Evolutionary conservation across 2,329 filamentous ascomycete species (phyloP).

Genomic region (Colletotrichum spaethianum): DNA sequence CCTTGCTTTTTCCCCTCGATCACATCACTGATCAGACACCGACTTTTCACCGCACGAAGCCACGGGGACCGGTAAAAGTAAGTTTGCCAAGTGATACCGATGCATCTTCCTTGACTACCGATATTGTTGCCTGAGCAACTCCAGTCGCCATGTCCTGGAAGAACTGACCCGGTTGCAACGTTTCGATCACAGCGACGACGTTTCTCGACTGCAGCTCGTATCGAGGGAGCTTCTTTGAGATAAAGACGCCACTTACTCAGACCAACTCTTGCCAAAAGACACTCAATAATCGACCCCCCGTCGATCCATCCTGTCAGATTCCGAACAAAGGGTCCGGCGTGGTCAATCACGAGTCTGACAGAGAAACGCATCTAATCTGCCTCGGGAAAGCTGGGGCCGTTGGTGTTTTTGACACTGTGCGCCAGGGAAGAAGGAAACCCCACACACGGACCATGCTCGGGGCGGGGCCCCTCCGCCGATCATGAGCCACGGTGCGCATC

Average conservation of each 20-base stretch:
- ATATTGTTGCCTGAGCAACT: not conserved
- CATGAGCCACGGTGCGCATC: not conserved
- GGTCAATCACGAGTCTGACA: too few species aligned
- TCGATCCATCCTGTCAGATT: too few species aligned
- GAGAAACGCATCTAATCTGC: not conserved
- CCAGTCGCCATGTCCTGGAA: not conserved
- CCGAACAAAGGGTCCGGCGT: too few species aligned
- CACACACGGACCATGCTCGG: conserved; percentile 2
- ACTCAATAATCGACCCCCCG: too few species aligned
- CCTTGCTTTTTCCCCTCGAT: not conserved
- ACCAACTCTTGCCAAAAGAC: too few species aligned
- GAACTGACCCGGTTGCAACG: too few species aligned
- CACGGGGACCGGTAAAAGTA: not conserved
- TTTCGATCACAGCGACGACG: too few species aligned
- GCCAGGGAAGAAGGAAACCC: not conserved
- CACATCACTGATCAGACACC: not conserved
- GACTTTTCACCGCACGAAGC: not conserved
- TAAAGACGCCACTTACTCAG: too few species aligned
- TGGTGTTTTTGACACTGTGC: not conserved
- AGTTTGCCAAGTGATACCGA: not conserved
- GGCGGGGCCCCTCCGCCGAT: conserved; percentile 4
- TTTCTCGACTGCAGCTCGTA: too few species aligned
- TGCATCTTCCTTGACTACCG: not conserved
- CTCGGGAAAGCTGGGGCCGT: conserved; percentile 21
- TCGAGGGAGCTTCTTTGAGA: too few species aligned